Base-by-base conservation (phyloP, 768 basidiomycete genomes). In the Trametes cingulata region DNA sequence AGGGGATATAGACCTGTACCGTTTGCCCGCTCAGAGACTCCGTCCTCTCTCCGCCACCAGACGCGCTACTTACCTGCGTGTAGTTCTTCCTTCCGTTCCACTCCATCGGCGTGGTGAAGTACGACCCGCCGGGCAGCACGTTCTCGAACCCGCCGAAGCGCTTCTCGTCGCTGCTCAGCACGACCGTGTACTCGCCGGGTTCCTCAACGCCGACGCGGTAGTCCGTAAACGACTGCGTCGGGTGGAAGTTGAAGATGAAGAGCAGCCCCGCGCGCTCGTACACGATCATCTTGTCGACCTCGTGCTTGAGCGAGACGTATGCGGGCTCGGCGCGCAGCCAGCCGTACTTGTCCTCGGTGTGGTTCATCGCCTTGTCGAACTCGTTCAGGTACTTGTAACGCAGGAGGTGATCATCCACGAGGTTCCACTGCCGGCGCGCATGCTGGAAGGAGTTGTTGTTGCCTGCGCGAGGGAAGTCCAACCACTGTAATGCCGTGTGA, bases 201-300 rank as follows among this genome's bases (percentile, higher is more conserved):
- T 74, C 82, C 36, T 98, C 88, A 20, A 96, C 85, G 6, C 97
- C 97, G 52, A 98, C 87, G 47, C 95, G 86, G 75, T 98, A 99
- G 74, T 98, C 94, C 45, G 87, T 85, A 77, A 87, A 99, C 60
- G 94, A 96, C 40, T 91, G 74, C n/a, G 82, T 85, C 6, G 93
- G 87, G 77, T 98, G 87, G 82, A 98, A 96, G 76, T 99, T 98
- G 84, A 97, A 98, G 67, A 98, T 80, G 78, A 98, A 99, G 45
- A 99, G 76, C 42, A 98, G 80, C 33, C 93, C 91, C 19, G 91
- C 95, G 52, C 97, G 90, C 78, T 99, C 97, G 71, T 85, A 98
- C 6, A 91, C 94, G 68, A 98, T 78, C 63, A 96, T 82, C 77
- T 98, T 98, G 82, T 98, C 97, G 10, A 61, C 73, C 74, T 98